Base-by-base conservation (phyloP, 2,329 filamentous ascomycete genomes). In the Sporothrix brasiliensis region DNA sequence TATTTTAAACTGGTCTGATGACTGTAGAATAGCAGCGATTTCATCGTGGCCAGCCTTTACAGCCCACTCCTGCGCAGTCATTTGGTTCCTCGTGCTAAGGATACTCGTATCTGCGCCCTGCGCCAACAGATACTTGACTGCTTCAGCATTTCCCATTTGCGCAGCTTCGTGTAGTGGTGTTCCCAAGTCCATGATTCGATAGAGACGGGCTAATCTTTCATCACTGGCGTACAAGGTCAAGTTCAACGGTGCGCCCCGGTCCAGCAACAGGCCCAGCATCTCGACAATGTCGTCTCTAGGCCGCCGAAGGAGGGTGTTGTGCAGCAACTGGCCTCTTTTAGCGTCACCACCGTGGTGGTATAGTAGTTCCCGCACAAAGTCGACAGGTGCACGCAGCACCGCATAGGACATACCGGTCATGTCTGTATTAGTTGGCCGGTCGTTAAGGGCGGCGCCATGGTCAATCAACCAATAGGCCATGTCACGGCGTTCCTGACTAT, bases 11-110 rank as follows among this genome's bases (percentile, higher is more conserved):
- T 68, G 50, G 50, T 69, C 53, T 24, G 44, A 34, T 49, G 68
- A 63, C 21, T 61, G 87, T 89, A 70, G 16, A 30, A 65, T 54
- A 34, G 49, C 34, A 14, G 19, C 58, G 34, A 65, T 49, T 30
- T 65, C 58, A 30, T 14, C 30, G 58, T 65, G 58, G 47, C 68
- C 49, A 21, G 68, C 56, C 58, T 41, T 47, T 63, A 65, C 56
- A 16, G 68, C 56, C 68, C 68, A 69, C 56, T 19, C 68, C 34
- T 53, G 39, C 68, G 58, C 56, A 56, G 56, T 69, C 65, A 34
- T 54, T 30, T 53, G 44, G 54, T 44, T 50, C 68, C 24, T 69
- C 30, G 56, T 63, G n/a, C 68, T 69, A 3, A 63, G 1, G 7
- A 69, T 54, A 21, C 47, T 54, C 49, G 56, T 54, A 30, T 69